Evolutionary conservation across 768 basidiomycete species (phyloP), one percentile per base, ranked within the genome.

Genomic region (Amanita exitialis): DNA sequence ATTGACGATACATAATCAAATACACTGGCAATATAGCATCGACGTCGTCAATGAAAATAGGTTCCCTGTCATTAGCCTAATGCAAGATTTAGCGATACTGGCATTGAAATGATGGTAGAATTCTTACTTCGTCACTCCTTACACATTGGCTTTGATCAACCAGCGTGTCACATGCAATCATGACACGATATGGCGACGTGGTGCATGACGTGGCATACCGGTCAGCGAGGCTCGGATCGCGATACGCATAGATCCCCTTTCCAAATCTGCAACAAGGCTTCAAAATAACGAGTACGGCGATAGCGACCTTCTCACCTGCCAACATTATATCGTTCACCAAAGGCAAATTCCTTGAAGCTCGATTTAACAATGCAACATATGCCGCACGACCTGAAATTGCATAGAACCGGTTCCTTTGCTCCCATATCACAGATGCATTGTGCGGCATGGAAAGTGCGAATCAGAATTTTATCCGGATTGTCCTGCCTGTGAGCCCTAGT

Each of bases 351-450:
- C 32, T 67, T 69, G 64, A 85, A 85, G 4, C 69, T 70, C 8
- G 81, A 79, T 59, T 76, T 78, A 46, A 76, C 69, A 28, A 78
- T 73, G 54, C 67, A 71, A 60, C 82, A 85, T 53, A 83, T 79
- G 2, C 83, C 82, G 54, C 82, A 85, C 23, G 82, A 82, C 44
- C 66, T 70, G 65, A 78, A 79, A 54, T 68, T 69, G 63, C 83
- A 85, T 16, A 81, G 59, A 1, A 59, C 58, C 3, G 70, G 60
- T 28, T 73, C 73, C 53, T 78, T 79, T 13, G 70, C 70, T 6
- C 82, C 82, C 54, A 85, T 65, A 60, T 85, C 79, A 65, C 82
- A 85, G 37, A 85, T 80, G 57, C 81, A 83, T 53, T 82, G 80
- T 2, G 79, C 70, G 51, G 78, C 74, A 53, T 84, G 78, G 58